phyloP scores from a whole-genome alignment of 2,329 filamentous ascomycete species.

The Emericellopsis cladophorae region DNA sequence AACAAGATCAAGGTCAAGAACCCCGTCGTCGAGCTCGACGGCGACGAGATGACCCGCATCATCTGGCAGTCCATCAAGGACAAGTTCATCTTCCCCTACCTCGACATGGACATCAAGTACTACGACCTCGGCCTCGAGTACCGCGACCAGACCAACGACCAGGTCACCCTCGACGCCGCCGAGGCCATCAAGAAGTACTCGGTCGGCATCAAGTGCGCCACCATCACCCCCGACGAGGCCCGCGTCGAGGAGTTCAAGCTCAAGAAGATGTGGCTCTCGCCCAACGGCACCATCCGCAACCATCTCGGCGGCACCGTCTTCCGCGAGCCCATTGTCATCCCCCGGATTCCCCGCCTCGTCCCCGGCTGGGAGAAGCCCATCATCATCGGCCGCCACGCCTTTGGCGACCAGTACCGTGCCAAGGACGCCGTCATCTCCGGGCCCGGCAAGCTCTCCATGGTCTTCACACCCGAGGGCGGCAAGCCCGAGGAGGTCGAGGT shows the following conservation, averaged over 20 bases:
- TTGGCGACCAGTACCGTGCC: constrained; percentile 96
- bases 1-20: constrained; percentile 98
- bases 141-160: constrained; percentile 89
- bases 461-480: constrained; percentile 78
- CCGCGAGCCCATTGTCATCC: constrained; percentile 96
- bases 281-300: constrained; percentile 80
- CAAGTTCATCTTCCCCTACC: constrained; percentile 93
- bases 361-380: constrained; percentile 98
- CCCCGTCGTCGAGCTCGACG: constrained; percentile 94
- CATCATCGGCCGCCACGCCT: constrained; percentile 96
- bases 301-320: constrained; percentile 87
- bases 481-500: constrained; percentile 80
- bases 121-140: constrained; percentile 89
- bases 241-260: constrained; percentile 96
- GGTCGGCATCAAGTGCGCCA: constrained; percentile 97
- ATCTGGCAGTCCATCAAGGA: constrained; percentile 99
- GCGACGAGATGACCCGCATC: constrained; percentile 92
- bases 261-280: constrained; percentile 99
- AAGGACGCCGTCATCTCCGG: constrained; percentile 79
- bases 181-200: constrained; percentile 99
- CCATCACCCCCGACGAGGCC: constrained; percentile 95
- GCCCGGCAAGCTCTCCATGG: constrained; percentile 83
- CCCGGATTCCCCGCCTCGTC: constrained; percentile 81
- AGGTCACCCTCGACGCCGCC: constrained; percentile 89
- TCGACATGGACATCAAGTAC: constrained; percentile 97